Percentiles rank a stretch among this genome's conserved stretches.
These are phyloP conservation scores for Rhizoclosmatium sp. DNA, from an alignment of 192 early-diverging fungal species.

Conservation along the genomic window DNA sequence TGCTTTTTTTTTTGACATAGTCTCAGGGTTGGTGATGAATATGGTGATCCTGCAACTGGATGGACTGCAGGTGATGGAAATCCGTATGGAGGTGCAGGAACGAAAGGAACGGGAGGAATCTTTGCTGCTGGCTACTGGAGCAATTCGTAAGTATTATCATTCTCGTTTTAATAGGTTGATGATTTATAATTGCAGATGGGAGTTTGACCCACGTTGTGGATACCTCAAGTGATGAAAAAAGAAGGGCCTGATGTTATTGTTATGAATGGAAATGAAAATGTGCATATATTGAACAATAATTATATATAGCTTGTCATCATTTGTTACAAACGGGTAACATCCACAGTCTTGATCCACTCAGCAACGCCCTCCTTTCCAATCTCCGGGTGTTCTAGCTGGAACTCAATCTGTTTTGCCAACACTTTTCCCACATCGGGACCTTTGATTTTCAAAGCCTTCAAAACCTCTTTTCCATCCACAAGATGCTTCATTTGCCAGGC, in stretches of 20 bases:
- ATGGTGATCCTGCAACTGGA: slow-evolving; percentile 62
- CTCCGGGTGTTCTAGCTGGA: slow-evolving; percentile 80
- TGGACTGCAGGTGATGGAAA: slow-evolving; percentile 57
- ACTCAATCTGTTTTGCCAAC: slow-evolving; percentile 76
- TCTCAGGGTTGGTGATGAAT: slow-evolving; percentile 57
- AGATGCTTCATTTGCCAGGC: slow-evolving; percentile 11
- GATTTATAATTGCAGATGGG: slow-evolving; percentile 40
- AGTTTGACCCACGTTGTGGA: slow-evolving; percentile 51
- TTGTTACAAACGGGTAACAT: neutral
- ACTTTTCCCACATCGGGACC: slow-evolving; percentile 73
- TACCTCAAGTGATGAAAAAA: slow-evolving; percentile 48
- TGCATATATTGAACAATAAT: neutral
- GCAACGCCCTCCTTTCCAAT: slow-evolving; percentile 3
- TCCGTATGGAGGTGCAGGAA: slow-evolving; percentile 53
- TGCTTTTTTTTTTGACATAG: neutral
- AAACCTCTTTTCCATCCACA: slow-evolving; percentile 72
- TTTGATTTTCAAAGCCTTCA: slow-evolving; percentile 67
- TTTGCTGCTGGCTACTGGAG: slow-evolving; percentile 63
- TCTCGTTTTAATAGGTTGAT: neutral
- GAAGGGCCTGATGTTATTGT: neutral
- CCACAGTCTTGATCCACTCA: slow-evolving; percentile 13
- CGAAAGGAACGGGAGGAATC: slow-evolving; percentile 58
- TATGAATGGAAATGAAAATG: neutral
- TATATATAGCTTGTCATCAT: neutral
- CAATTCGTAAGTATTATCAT: slow-evolving; percentile 38